Conservation (phyloP, 768 basidiomycete species). For the Naematelia aurantialba region DNA sequence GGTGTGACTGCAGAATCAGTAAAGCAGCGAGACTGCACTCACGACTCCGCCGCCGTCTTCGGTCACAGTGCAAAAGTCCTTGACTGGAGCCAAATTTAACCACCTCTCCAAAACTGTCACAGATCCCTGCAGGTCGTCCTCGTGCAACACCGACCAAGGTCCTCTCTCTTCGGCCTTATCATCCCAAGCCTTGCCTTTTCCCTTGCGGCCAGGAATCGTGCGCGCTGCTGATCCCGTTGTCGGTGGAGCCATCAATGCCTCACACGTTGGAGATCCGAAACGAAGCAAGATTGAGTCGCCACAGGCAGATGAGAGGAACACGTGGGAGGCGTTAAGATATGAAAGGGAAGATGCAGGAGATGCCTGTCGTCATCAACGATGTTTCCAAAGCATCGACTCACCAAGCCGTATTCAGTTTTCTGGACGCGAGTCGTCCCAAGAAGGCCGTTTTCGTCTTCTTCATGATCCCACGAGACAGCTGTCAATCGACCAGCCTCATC, state of each 20-base stretch:
- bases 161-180: constrained; percentile 14
- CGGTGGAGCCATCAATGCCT: not conserved
- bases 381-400: constrained; percentile 18
- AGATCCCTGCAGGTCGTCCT: constrained; percentile 12
- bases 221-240: constrained; percentile 8
- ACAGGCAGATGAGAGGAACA: constrained; percentile 43
- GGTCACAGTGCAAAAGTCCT: constrained; percentile 42
- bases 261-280: not conserved
- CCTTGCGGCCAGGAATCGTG: constrained; percentile 22
- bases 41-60: constrained; percentile 43
- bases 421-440: constrained; percentile 15
- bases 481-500: constrained; percentile 44
- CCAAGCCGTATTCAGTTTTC: constrained; percentile 36
- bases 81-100: constrained; percentile 48
- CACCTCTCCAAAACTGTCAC: constrained; percentile 33
- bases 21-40: constrained; percentile 12
- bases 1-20: constrained; percentile 30
- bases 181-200: constrained; percentile 31
- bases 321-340: constrained; percentile 27
- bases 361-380: constrained; percentile 14
- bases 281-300: constrained; percentile 42
- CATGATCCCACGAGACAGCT: constrained; percentile 22
- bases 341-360: constrained; percentile 43
- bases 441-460: constrained; percentile 6
- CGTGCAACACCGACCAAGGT: constrained; percentile 10